Percentiles rank a stretch among this genome's conserved stretches.
Conservation (phyloP, 2,329 filamentous ascomycete species). For the Xylaria digitata region DNA sequence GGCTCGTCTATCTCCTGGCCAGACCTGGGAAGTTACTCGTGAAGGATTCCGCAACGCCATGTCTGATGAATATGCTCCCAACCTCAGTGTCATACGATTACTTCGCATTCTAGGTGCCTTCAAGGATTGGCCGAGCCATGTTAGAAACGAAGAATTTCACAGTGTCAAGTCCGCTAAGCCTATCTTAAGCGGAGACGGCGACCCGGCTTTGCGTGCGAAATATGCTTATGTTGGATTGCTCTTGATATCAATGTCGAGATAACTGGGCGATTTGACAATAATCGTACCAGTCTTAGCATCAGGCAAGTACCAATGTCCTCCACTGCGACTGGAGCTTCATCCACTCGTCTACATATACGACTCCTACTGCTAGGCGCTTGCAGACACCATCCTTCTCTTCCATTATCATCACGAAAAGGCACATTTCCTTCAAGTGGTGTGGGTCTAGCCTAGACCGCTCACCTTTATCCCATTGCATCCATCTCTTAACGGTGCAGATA, state of each 20-base stretch:
- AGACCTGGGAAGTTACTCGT: slow-evolving; percentile 57
- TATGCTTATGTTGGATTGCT: slow-evolving; percentile 12
- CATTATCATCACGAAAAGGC: slow-evolving; percentile 22
- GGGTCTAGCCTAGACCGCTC: neutral
- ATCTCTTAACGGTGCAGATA: slow-evolving; percentile 21
- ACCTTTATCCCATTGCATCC: slow-evolving; percentile 26
- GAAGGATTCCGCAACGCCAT: slow-evolving; percentile 54
- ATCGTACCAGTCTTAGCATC: neutral
- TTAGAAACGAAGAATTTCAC: slow-evolving; percentile 21
- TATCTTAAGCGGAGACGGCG: neutral
- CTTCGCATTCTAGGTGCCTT: slow-evolving; percentile 36
- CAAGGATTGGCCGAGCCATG: slow-evolving; percentile 35
- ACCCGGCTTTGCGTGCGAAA: neutral
- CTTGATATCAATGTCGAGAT: neutral
- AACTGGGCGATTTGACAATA: neutral
- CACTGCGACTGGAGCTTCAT: slow-evolving; percentile 11
- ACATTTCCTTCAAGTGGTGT: slow-evolving; percentile 12
- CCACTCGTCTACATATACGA: slow-evolving; percentile 18
- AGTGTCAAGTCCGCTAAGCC: neutral
- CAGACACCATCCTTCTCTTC: slow-evolving; percentile 17
- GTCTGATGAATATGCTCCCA: slow-evolving; percentile 22
- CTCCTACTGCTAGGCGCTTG: slow-evolving; percentile 9
- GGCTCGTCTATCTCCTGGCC: slow-evolving; percentile 47
- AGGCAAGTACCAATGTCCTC: slow-evolving; percentile 12
- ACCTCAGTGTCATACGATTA: slow-evolving; percentile 38